phyloP scores from a whole-genome alignment of 495 filamentous ascomycete species.

The Xylaria acuta region DNA sequence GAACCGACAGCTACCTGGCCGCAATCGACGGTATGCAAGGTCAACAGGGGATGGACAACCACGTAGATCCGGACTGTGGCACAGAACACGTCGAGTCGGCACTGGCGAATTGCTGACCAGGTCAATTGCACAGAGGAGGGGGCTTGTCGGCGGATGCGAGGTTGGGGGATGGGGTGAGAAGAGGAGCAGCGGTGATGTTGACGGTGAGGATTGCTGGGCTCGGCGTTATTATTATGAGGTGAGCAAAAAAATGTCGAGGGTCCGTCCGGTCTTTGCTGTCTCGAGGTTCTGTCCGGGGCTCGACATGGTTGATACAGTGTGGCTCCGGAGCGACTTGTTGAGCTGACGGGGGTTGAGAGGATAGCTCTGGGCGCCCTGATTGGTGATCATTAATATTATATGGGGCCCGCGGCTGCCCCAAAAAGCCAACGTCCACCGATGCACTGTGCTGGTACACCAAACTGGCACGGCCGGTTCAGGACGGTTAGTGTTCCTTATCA shows the following conservation, averaged over 20 bases:
- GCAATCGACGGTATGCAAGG: not conserved
- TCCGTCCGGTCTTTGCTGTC: constrained; percentile 13
- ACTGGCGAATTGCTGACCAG: constrained; percentile 21
- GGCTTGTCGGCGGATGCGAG: constrained; percentile 21
- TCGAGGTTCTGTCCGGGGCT: not conserved
- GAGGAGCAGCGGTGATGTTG: constrained; percentile 2
- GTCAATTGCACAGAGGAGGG: constrained; percentile 23
- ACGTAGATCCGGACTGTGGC: constrained; percentile 24
- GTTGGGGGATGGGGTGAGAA: not conserved
- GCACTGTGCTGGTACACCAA: not conserved
- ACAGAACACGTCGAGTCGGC: constrained; percentile 23
- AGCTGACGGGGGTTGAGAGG: constrained; percentile 8
- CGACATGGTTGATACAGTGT: constrained; percentile 26
- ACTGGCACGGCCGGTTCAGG: constrained; percentile 1
- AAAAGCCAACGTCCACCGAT: constrained; percentile 1
- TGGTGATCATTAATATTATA: constrained; percentile 32
- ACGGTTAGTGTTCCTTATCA: not conserved
- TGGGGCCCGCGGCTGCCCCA: constrained; percentile 30
- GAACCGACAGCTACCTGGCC: constrained; percentile 32
- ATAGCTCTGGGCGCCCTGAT: constrained; percentile 13
- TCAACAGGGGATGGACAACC: constrained; percentile 6
- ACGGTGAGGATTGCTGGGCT: not conserved
- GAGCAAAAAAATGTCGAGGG: constrained; percentile 29
- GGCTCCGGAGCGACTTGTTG: constrained; percentile 23
- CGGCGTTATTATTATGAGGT: constrained; percentile 15